Percentiles rank a stretch among this genome's conserved stretches.
phyloP scores from a whole-genome alignment of 225 moss, liverwort and hornwort species.

The Neckera pumila region DNA sequence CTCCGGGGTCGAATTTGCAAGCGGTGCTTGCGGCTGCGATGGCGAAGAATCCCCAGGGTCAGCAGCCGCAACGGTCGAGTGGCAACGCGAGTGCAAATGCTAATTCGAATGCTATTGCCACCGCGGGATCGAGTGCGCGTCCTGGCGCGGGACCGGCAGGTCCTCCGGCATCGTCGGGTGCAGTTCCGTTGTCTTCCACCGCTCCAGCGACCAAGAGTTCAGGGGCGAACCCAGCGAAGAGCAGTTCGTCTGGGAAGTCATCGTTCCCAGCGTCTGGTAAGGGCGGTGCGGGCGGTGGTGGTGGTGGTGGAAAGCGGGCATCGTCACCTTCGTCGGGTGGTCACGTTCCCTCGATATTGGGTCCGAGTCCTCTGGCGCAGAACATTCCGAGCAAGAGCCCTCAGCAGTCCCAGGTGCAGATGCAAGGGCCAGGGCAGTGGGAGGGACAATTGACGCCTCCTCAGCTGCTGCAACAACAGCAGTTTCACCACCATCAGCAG shows the following conservation, averaged over 20 bases:
- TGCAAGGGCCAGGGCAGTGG: conserved; percentile 16
- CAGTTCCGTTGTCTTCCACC: conserved; percentile 22
- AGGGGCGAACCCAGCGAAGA: conserved; percentile 17
- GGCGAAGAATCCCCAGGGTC: conserved; percentile 40
- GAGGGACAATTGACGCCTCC: conserved; percentile 17
- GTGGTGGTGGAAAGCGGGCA: conserved; percentile 36
- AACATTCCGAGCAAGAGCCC: conserved; percentile 3
- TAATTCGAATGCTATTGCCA: neutral
- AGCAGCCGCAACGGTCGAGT: conserved; percentile 18
- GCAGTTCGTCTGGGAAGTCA: conserved; percentile 27
- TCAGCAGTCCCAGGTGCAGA: conserved; percentile 22
- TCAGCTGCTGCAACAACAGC: conserved; percentile 24
- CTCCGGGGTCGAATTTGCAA: conserved; percentile 50
- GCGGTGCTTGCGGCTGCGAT: conserved; percentile 71
- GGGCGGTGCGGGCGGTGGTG: neutral
- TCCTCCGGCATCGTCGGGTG: conserved; percentile 11
- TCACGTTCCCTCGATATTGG: conserved; percentile 51
- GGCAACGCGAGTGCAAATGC: neutral
- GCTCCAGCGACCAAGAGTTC: conserved; percentile 34
- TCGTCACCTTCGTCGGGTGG: conserved; percentile 31
- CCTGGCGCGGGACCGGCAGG: conserved; percentile 6
- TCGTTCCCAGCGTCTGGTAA: conserved; percentile 35
- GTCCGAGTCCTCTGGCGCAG: conserved; percentile 55
- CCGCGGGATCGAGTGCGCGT: conserved; percentile 5
- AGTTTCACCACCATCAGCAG: conserved; percentile 19